Base-by-base conservation (phyloP, 2,329 filamentous ascomycete genomes). In the Arthrobotrys megalospora region DNA sequence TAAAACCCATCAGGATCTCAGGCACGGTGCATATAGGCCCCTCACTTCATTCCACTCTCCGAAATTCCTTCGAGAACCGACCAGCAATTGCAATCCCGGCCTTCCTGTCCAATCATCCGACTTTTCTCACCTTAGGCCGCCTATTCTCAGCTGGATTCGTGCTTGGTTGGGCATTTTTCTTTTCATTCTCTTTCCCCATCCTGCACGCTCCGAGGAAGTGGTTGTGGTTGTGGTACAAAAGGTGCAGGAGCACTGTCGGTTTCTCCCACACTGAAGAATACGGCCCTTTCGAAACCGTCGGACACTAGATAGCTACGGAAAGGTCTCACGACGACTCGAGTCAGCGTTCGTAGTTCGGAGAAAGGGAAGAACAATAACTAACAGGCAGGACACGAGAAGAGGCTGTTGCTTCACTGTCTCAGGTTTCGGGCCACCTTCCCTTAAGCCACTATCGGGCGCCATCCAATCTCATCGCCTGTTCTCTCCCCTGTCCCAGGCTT, bases 21-120 rank as follows among this genome's bases (percentile, higher is more conserved):
- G 64, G 50, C 28, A 68, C 47, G 14, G 34, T 60, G 55, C 55
- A 68, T 41, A 50, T 28, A 53, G 38, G 24, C 24, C 55, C 38
- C 55, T 53, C 64, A 24, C 48, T 69, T 16, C 64, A 70, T 69
- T 69, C 72, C 72, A 69, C n/a, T 48, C 45, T 36, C 55, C 58
- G 60, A 53, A 58, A 77, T 77, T 69, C 58, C 43, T 77, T 65
- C 65, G 21, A 70, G 60, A 70, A 60, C 16, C 28, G 45, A 21
- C 12, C 21, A 12, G 11, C 62, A 75, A 68, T 58, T 64, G 64
- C 28, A 34, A 45, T 64, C 65, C 58, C 48, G 58, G 55, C 32
- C 36, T 41, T 70, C 58, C 72, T 58, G 21, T 58, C 72, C 72
- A 77, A 77, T 77, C 72, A 62, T 43, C 28, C 34, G 6, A 16